Evolutionary conservation across 768 basidiomycete species (phyloP).

Genomic region (Boletus rubroflammeus): DNA sequence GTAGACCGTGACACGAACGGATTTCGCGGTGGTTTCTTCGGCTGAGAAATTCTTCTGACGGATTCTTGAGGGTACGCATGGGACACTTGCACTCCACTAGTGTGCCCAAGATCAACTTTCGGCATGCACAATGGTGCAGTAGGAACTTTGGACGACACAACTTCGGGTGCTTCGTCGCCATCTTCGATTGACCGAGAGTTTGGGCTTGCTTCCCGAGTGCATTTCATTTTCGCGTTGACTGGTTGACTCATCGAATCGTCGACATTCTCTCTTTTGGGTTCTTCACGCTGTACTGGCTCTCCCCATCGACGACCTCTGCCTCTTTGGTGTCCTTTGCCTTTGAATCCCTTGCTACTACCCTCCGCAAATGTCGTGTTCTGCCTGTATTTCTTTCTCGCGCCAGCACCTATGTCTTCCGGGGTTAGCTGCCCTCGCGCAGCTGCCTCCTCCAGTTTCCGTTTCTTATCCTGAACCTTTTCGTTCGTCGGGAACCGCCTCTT

Average conservation of each 20-base stretch:
- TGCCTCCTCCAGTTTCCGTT: conserved; percentile 74
- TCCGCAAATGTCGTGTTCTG: conserved; percentile 22
- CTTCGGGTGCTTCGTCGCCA: conserved; percentile 52
- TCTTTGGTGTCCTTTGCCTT: conserved; percentile 17
- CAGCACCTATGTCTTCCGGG: conserved; percentile 41
- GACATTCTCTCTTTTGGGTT: background rate
- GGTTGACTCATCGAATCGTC: background rate
- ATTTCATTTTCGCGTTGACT: background rate
- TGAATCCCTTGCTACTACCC: background rate
- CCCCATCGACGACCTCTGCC: conserved; percentile 33
- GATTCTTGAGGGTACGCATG: conserved; percentile 4
- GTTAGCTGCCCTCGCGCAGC: conserved; percentile 73
- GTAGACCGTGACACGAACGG: conserved; percentile 66
- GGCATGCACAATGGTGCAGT: conserved; percentile 3
- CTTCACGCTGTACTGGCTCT: background rate
- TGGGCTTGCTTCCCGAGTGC: conserved; percentile 3
- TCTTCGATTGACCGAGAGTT: conserved; percentile 30
- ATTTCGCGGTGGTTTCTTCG: conserved; percentile 52
- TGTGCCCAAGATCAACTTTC: conserved; percentile 6
- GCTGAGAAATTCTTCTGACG: conserved; percentile 35
- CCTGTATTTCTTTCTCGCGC: conserved; percentile 41
- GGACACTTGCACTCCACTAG: conserved; percentile 4
- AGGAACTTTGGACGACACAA: conserved; percentile 49
- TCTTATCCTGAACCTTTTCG: conserved; percentile 72
- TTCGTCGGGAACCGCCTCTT: conserved; percentile 81